Percentiles rank a stretch among this genome's conserved stretches.
These are phyloP conservation scores for Pseudozyma sp. DNA, from an alignment of 1,284 basidiomycete species.

Conservation along the genomic window DNA sequence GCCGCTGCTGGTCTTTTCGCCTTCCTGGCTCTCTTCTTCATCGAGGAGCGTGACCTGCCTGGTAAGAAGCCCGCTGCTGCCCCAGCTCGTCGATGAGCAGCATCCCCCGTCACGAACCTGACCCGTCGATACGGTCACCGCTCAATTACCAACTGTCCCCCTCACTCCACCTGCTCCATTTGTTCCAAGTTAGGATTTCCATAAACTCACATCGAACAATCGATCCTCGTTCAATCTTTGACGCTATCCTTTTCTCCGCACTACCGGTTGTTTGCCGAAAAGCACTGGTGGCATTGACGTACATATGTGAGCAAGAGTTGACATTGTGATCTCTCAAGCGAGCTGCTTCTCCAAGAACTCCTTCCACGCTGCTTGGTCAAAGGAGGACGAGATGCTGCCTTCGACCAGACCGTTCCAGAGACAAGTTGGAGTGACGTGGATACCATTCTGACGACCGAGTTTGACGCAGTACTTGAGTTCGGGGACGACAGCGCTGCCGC, in stretches of 20 bases:
- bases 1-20: conserved; percentile 63
- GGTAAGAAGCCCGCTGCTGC: conserved; percentile 57
- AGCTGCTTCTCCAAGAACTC: conserved; percentile 81
- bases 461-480: conserved; percentile 87
- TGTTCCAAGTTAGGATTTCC: no score
- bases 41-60: conserved; percentile 67
- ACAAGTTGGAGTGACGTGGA: conserved; percentile 90
- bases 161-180: not conserved
- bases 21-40: conserved; percentile 65
- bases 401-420: conserved; percentile 77
- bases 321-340: not conserved
- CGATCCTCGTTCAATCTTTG: not conserved
- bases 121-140: not conserved
- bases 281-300: no score
- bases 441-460: conserved; percentile 87
- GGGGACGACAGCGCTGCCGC: conserved; percentile 80
- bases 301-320: not conserved
- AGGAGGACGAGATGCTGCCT: conserved; percentile 82
- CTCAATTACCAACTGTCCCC: not conserved
- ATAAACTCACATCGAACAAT: not conserved
- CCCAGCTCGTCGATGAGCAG: conserved; percentile 23
- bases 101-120: no score
- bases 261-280: no score
- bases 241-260: no score
- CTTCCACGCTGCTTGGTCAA: conserved; percentile 85